Percentiles rank a stretch among this genome's conserved stretches.
Conservation (phyloP, 1,284 basidiomycete genomes). For the Austroboletus niveus region DNA sequence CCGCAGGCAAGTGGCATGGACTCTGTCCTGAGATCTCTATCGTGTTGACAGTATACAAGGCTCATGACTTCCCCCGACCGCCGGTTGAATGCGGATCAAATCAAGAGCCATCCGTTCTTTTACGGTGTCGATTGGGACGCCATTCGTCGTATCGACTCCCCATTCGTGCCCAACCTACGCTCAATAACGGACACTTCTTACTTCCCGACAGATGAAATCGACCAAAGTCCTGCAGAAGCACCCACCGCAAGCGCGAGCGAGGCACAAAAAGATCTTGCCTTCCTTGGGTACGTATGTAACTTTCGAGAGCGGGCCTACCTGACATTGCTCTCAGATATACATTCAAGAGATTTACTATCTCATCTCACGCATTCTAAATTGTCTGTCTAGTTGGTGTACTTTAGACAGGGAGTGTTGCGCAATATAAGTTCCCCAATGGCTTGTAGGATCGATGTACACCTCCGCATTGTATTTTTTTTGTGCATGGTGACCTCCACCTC, state of each 20-base stretch:
- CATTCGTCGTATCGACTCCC: conserved; percentile 90
- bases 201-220: conserved; percentile 96
- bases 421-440: not conserved
- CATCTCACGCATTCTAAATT: conserved; percentile 38
- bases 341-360: conserved; percentile 69
- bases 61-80: conserved; percentile 86
- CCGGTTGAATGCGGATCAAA: conserved; percentile 82
- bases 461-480: not conserved
- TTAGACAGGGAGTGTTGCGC: not conserved
- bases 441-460: not conserved
- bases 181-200: conserved; percentile 95
- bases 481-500: no score
- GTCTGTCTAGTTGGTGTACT: not conserved
- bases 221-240: conserved; percentile 76
- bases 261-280: conserved; percentile 84
- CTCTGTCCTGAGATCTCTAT: not conserved
- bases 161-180: conserved; percentile 91
- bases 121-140: conserved; percentile 94
- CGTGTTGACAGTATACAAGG: conserved; percentile 35
- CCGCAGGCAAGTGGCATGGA: conserved; percentile 52
- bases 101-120: conserved; percentile 94
- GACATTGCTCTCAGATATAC: conserved; percentile 53
- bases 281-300: conserved; percentile 70
- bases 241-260: conserved; percentile 53
- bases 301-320: conserved; percentile 1